Evolutionary conservation across 306 rosid species (phyloP), one percentile per base, ranked within the genome.

Genomic region (Quercus dentata): DNA sequence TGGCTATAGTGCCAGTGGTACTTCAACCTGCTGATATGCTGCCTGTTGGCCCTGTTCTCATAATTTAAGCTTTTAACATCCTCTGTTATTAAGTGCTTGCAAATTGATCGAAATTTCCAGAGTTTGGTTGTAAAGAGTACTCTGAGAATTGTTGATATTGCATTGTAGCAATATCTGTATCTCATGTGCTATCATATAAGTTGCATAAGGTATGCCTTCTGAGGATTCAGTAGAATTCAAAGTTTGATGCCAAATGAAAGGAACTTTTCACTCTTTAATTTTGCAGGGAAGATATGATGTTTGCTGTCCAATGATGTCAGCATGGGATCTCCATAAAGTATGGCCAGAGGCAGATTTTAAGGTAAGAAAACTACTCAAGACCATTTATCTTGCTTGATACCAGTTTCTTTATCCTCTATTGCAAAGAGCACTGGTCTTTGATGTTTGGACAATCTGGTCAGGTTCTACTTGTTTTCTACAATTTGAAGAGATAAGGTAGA

Each of bases 311-410:
- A 90, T 94, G 89, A 91, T 94, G 94, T 94, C 97, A 17, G 98
- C 99, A 64, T 94, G 99, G 99, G 99, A 94, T 89, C 97, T 94
- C 76, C 99, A 94, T 89, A 94, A 91, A 85, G 94, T 86, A 63
- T 94, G 99, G 97, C 97, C 99, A 57, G 99, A 94, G 85, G 97
- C 99, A 71, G 95, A 92, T 59, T 78, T 94, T 27, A 87, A 82
- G 94, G 97, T 94, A 78, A 74, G 71, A 64, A 21, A 73, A 75
- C 49, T 78, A 9, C 75, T 79, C 33, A 20, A 71, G 71, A 28
- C 78, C 68, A 67, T 59, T 76, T 28, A 14, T 31, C 31, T 70
- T 51, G 35, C 76, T 65, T 56, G 49, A 49, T 49, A 49, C 17
- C 54, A 49, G 54, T 49, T 49, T 49, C 17, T 13, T 49, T 49